These are phyloP conservation scores for Candida corydali DNA, from an alignment of 805 yeast species.

Conservation along the genomic window DNA sequence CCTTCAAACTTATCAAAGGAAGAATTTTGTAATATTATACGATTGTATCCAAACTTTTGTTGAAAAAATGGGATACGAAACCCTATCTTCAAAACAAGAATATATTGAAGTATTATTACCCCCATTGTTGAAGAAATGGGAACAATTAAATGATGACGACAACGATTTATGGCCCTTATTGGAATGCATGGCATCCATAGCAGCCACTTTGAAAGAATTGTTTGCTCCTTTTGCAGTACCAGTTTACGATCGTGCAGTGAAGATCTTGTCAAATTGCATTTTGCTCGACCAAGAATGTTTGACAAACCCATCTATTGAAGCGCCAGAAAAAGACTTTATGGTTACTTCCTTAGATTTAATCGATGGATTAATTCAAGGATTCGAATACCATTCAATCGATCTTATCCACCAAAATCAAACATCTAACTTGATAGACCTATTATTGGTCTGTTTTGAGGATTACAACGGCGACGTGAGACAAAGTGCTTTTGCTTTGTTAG, in stretches of 20 bases:
- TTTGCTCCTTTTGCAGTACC: slow-evolving; percentile 89
- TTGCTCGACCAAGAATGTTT: slow-evolving; percentile 60
- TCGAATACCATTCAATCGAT: slow-evolving; percentile 59
- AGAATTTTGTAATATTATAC: slow-evolving; percentile 75
- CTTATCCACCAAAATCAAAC: slow-evolving; percentile 39
- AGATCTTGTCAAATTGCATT: slow-evolving; percentile 65
- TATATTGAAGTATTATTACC: slow-evolving; percentile 67
- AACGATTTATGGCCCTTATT: slow-evolving; percentile 85
- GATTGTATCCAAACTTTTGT: slow-evolving; percentile 90
- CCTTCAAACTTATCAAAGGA: slow-evolving; percentile 73
- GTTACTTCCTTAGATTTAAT: slow-evolving; percentile 86
- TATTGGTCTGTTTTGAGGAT: slow-evolving; percentile 71
- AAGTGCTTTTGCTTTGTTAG: slow-evolving; percentile 82
- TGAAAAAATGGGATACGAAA: slow-evolving; percentile 62
- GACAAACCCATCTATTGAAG: slow-evolving; percentile 60
- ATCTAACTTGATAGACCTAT: slow-evolving; percentile 51
- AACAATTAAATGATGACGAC: slow-evolving; percentile 67
- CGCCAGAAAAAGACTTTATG: slow-evolving; percentile 87
- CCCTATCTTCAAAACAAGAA: slow-evolving; percentile 49
- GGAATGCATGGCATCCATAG: slow-evolving; percentile 89
- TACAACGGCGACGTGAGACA: slow-evolving; percentile 86
- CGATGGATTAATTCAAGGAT: slow-evolving; percentile 91
- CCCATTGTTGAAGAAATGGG: slow-evolving; percentile 82
- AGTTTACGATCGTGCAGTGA: slow-evolving; percentile 73
- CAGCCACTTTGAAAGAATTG: slow-evolving; percentile 77